These are phyloP conservation scores for Ceratocystis cubensis DNA, from an alignment of 2,329 filamentous ascomycete genomes.

Conservation along the genomic window DNA sequence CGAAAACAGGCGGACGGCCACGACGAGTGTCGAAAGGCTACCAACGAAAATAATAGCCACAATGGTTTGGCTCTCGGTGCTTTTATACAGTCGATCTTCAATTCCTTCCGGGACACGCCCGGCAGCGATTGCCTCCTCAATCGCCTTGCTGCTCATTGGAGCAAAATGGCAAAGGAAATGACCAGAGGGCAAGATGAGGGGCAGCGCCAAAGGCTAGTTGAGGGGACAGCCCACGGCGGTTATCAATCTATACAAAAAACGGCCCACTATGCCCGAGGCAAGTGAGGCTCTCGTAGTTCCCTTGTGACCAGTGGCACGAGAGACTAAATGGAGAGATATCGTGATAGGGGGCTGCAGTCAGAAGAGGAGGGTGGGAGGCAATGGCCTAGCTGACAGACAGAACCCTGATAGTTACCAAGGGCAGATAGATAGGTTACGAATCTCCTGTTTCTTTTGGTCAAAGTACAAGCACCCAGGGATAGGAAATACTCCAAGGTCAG, in stretches of 20 bases:
- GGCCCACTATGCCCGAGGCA: too few relatives aligned
- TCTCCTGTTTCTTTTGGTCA: too few relatives aligned
- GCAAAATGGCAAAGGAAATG: not conserved
- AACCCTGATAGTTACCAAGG: too few relatives aligned
- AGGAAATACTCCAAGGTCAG: not conserved
- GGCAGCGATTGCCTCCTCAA: conserved; percentile 28
- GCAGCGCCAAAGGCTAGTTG: not conserved
- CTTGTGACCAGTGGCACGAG: too few relatives aligned
- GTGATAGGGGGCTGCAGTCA: too few relatives aligned
- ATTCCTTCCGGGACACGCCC: conserved; percentile 30
- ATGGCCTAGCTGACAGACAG: too few relatives aligned
- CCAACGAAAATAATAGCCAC: conserved; percentile 31
- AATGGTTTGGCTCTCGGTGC: conserved; percentile 30
- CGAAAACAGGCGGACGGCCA: conserved; percentile 29
- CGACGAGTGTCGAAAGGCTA: conserved; percentile 28
- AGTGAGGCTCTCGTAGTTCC: too few relatives aligned
- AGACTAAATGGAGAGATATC: too few relatives aligned
- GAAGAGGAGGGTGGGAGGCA: too few relatives aligned
- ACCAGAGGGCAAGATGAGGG: not conserved
- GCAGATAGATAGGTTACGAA: too few relatives aligned
- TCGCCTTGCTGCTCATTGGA: conserved; percentile 18
- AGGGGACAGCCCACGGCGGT: too few relatives aligned
- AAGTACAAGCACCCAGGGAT: not conserved
- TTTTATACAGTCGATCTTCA: conserved; percentile 29
- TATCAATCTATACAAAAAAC: too few relatives aligned